A percentile compares a stretch with the other conserved stretches of the same genome.
Evolutionary conservation across 2,329 filamentous ascomycete species (phyloP).

Genomic region (Colletotrichum lini): DNA sequence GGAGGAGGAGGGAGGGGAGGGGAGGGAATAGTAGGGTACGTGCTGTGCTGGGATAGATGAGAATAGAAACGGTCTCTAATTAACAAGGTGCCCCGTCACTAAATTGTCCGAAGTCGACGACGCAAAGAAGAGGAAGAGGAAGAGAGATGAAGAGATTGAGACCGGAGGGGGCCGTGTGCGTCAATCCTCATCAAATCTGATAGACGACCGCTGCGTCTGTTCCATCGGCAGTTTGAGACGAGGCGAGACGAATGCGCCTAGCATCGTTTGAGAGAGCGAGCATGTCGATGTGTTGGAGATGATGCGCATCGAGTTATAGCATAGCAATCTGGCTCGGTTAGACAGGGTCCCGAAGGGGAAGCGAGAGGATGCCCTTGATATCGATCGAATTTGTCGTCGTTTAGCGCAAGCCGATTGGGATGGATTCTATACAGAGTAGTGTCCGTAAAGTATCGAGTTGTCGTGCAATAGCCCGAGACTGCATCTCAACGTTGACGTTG

Average conservation of each 20-base stretch:
- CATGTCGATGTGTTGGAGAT: slow-evolving; percentile 18
- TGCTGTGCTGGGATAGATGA: slow-evolving; percentile 31
- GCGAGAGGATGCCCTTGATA: neutral
- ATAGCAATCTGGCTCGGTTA: slow-evolving; percentile 28
- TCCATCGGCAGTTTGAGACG: slow-evolving; percentile 27
- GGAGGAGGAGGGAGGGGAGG: neutral
- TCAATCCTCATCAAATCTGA: slow-evolving; percentile 30
- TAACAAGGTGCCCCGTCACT: slow-evolving; percentile 29
- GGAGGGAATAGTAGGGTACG: neutral
- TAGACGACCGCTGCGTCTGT: slow-evolving; percentile 5
- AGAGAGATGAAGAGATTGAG: slow-evolving; percentile 10
- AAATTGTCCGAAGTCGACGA: slow-evolving; percentile 21
- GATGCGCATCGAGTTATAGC: slow-evolving; percentile 12
- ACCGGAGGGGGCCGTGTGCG: slow-evolving; percentile 25
- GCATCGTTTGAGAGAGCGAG: slow-evolving; percentile 3
- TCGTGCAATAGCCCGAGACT: neutral
- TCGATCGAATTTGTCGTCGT: too few species aligned
- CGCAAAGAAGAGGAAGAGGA: neutral
- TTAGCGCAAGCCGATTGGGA: too few species aligned
- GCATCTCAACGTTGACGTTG: neutral
- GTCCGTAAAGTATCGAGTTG: neutral
- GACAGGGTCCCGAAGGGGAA: neutral
- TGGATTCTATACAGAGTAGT: neutral
- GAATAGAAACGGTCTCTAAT: slow-evolving; percentile 25
- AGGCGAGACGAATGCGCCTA: slow-evolving; percentile 8